Base-by-base conservation (phyloP, 805 yeast species). In the Kockiozyma suomiensis region DNA sequence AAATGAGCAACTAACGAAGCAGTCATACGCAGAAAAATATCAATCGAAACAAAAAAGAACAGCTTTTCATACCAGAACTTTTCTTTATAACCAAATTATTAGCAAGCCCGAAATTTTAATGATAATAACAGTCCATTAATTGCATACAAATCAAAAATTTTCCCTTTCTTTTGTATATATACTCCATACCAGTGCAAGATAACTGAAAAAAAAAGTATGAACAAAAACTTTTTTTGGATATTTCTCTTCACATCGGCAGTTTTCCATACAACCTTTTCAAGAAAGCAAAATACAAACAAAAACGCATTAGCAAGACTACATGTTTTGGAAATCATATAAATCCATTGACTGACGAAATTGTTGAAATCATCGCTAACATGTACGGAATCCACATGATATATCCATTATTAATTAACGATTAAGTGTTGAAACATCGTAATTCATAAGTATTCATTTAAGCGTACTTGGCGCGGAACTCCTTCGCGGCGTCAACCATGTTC, bases 401-500 rank as follows among this genome's bases (percentile, higher is more conserved):
- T 37, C 53, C 53, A 49, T 49, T 35, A 21, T 37, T 37, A 37
- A 49, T 49, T 37, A 49, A 49, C 53, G 53, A 49, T 49, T 37
- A 49, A 49, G 53, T 49, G 53, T 49, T 49, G 53, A 49, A 49
- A 49, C 53, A 49, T 49, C 53, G 53, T 49, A 35, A 49, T 35
- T 49, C 42, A 49, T 49, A 30, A 32, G 17, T 21, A 21, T 25
- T 49, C 41, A 30, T 33, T 56, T 56, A 56, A 58, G 68, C 52
- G 68, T 74, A 80, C 73, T 81, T 78, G 73, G 78, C 84, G 78
- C 96, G 89, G 96, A 83, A 93, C 81, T 84, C 85, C 85, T 94
- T 93, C 75, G 98, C 98, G 75, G 99, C 98, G 70, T 88, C 94
- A 77, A 94, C 98, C 99, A 94, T 94, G 82, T 94, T 89, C 79